A percentile compares a stretch with the other conserved stretches of the same genome.
phyloP scores from a whole-genome alignment of 768 basidiomycete species.

The Leccinum imitatum region DNA sequence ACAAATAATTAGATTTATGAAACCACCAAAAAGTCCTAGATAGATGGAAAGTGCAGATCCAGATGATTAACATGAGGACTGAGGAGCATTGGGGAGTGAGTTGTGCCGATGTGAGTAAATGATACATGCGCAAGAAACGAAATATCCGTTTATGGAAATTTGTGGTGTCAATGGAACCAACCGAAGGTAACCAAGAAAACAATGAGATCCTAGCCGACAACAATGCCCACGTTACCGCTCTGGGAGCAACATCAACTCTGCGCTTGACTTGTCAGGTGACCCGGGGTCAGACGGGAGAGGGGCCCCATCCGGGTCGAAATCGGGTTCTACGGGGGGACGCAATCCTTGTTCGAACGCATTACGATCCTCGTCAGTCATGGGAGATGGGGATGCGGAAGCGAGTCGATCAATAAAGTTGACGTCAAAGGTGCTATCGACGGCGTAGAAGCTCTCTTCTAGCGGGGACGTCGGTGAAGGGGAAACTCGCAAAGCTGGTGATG shows the following conservation, averaged over 20 bases:
- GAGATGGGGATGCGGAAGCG: conserved; percentile 37
- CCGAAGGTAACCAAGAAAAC: conserved; percentile 1
- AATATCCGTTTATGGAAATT: conserved; percentile 9
- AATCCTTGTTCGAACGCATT: conserved; percentile 9
- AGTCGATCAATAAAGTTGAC: conserved; percentile 42
- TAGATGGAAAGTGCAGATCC: conserved; percentile 17
- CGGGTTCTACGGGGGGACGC: conserved; percentile 18
- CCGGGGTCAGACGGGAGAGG: conserved; percentile 37
- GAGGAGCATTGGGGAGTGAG: neutral
- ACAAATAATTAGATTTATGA: conserved; percentile 1
- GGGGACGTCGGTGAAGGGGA: neutral
- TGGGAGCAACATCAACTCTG: conserved; percentile 42
- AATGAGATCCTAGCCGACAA: neutral
- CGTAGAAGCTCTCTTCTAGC: conserved; percentile 21
- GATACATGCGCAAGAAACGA: conserved; percentile 18
- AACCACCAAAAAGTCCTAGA: conserved; percentile 4
- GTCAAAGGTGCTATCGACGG: conserved; percentile 30
- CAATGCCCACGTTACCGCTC: conserved; percentile 37
- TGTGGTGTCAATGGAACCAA: conserved; percentile 17
- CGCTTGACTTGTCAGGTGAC: conserved; percentile 42
- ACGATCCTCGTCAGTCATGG: conserved; percentile 36
- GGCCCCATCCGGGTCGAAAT: conserved; percentile 47
- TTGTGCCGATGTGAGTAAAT: conserved; percentile 14
- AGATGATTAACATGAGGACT: conserved; percentile 12
- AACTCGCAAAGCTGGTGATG: conserved; percentile 6